Evolutionary conservation across 2,329 filamentous ascomycete species (phyloP), one percentile per base, ranked within the genome.

Genomic region (Microcera coccophila): DNA sequence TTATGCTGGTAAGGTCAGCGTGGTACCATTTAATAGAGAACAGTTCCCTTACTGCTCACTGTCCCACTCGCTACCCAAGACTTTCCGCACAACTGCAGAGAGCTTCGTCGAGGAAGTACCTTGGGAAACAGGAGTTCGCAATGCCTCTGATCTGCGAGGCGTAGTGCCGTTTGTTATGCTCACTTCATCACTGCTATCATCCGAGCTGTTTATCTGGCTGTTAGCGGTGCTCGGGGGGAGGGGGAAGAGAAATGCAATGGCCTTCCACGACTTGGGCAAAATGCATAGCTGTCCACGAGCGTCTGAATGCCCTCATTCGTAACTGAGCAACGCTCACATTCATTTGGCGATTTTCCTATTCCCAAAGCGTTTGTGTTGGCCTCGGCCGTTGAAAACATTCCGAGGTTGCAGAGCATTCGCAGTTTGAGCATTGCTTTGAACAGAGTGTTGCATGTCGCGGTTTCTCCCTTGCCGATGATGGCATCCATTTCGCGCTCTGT

Each of bases 321-420:
- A 3, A 21, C 12, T 7, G 31, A 47, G 18, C 41, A 47, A 15
- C 41, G n/a, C 28, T 47, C 45, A 16, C 45, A 47, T 26, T 19
- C 32, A 5, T 28, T 24, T 12, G 7, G 22, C 12, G 12, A 12
- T 12, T 35, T 7, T 5, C 4, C 20, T 29, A 19, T 34, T 31
- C 24, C 1, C 14, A 21, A 1, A 15, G 26, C 7, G 16, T 20
- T 18, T 33, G 37, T 3, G 8, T 15, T 21, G 3, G 11, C 2
- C 8, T 17, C 22, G 3, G 32, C 11, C 10, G 17, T 3, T 8
- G 22, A 10, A 9, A 42, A 35, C 4, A 37, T 38, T 18, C 43
- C 41, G 3, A 18, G 31, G n/a, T 45, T 49, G 14, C 42, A 45
- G 9, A 51, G 43, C 18, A 45, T 45, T 1, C 43, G 35, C 34